A percentile compares a stretch with the other conserved stretches of the same genome.
phyloP scores from a whole-genome alignment of 139 green algal species.

The Micractinium sp. region DNA sequence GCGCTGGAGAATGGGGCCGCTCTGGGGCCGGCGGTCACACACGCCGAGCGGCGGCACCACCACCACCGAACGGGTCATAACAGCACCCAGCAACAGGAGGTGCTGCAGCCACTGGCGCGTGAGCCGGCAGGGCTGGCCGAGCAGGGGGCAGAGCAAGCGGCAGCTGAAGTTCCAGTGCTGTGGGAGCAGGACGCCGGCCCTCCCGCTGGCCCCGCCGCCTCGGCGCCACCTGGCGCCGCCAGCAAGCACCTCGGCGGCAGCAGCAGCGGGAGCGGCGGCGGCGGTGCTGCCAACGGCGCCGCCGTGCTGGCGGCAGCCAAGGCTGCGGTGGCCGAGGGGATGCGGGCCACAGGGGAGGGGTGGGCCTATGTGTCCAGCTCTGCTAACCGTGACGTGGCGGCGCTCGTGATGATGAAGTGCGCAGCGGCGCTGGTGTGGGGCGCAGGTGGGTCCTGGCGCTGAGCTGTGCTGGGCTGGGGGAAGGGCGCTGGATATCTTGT shows the following conservation, averaged over 20 bases:
- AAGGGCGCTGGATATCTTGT: not conserved
- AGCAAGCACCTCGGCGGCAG: not conserved
- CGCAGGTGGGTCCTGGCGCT: not conserved
- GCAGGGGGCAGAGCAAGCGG: not conserved
- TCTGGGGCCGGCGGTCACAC: not conserved
- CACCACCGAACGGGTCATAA: too few species aligned
- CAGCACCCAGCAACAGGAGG: not conserved
- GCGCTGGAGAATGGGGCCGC: not conserved
- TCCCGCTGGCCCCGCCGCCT: not conserved
- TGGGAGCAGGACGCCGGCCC: not conserved
- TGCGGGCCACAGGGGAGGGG: not conserved
- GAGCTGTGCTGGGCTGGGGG: not conserved
- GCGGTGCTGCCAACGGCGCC: not conserved
- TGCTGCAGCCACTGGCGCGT: not conserved
- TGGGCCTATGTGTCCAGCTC: constrained; percentile 27
- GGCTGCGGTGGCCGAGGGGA: not conserved
- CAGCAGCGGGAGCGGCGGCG: not conserved
- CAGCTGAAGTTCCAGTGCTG: not conserved
- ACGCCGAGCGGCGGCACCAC: constrained; percentile 1
- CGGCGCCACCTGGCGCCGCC: not conserved
- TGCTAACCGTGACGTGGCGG: constrained; percentile 33
- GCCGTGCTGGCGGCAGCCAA: not conserved
- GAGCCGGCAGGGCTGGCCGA: not conserved
- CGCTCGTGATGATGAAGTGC: constrained; percentile 38
- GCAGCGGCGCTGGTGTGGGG: constrained; percentile 33